Base-by-base conservation (phyloP, 2,329 filamentous ascomycete genomes). In the Talaromyces verruculosus region DNA sequence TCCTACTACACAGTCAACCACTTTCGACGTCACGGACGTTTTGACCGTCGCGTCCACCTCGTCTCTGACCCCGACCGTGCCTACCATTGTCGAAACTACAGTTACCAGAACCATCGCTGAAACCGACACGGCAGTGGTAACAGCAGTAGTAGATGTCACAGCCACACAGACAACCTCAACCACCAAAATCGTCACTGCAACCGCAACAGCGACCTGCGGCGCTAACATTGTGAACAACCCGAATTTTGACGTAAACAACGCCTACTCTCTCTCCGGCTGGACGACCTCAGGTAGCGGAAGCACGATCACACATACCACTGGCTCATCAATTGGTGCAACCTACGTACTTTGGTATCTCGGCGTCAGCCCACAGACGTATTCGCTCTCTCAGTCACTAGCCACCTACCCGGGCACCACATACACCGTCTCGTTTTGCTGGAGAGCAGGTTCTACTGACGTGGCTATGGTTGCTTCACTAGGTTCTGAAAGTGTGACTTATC, bases 191-290 rank as follows among this genome's bases (percentile, higher is more conserved):
- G 35, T 58, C 11, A 58, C 55, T 11, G 55, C 33, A 35, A 39
- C 53, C 19, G 8, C 53, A n/a, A 58, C 62, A 37, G 35, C 37
- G 8, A 43, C 7, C 15, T 45, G 25, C 17, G 37, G 62, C 30
- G 25, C 19, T 25, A 59, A 55, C 4, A 35, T 64, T 13, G 55
- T 58, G n/a, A 51, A 43, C n/a, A 64, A 64, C 19, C 51, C 51
- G 2, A 25, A 22, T 22, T 43, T 55, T 13, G 1, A 58, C 1
- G 62, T 53, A 25, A 47, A 58, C 49, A 33, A 45, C 53, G 25
- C 41, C 13, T 49, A 15, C 30, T 39, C 55, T 41, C 35, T 41
- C 15, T 3, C n/a, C 10, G 55, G 37, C 11, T 59, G 55, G 55
- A 41, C 35, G 3, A 10, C 11, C 33, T 7, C 55, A 6, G 55